Conservation (phyloP, 805 yeast genomes). For the Candida silvicultrix region DNA sequence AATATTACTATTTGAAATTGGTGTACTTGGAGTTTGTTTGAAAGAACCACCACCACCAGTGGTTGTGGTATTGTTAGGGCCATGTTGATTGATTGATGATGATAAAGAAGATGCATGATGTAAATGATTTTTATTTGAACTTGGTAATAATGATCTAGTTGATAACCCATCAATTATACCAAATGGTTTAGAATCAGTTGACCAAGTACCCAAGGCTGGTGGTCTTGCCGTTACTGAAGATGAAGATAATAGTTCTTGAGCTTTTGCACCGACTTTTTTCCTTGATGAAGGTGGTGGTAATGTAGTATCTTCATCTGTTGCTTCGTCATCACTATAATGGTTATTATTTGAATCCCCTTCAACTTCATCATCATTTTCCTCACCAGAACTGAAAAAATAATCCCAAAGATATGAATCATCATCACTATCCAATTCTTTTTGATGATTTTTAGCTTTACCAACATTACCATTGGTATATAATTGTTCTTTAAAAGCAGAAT, state of each 20-base stretch:
- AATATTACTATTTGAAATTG: constrained; percentile 19
- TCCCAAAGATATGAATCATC: constrained; percentile 58
- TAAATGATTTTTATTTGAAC: constrained; percentile 5
- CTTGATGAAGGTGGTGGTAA: constrained; percentile 65
- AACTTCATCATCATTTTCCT: constrained; percentile 22
- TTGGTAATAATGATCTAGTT: constrained; percentile 70
- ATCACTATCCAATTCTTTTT: constrained; percentile 15
- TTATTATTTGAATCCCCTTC: constrained; percentile 9
- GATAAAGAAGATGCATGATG: not conserved
- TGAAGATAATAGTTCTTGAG: constrained; percentile 89
- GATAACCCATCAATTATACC: constrained; percentile 94
- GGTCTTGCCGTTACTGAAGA: constrained; percentile 83
- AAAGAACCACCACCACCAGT: not conserved
- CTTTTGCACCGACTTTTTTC: constrained; percentile 61
- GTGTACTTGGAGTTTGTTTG: constrained; percentile 13
- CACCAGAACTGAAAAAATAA: constrained; percentile 53
- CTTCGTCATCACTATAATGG: constrained; percentile 59
- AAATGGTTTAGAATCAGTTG: constrained; percentile 75
- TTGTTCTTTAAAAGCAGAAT: constrained; percentile 19
- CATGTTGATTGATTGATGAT: too few species aligned
- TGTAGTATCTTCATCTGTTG: constrained; percentile 89
- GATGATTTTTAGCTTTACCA: constrained; percentile 31
- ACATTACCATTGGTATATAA: constrained; percentile 12
- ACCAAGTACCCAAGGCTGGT: constrained; percentile 91
- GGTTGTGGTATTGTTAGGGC: too few species aligned